phyloP scores from a whole-genome alignment of 2,329 filamentous ascomycete genomes.

The Alternaria ethzedia region DNA sequence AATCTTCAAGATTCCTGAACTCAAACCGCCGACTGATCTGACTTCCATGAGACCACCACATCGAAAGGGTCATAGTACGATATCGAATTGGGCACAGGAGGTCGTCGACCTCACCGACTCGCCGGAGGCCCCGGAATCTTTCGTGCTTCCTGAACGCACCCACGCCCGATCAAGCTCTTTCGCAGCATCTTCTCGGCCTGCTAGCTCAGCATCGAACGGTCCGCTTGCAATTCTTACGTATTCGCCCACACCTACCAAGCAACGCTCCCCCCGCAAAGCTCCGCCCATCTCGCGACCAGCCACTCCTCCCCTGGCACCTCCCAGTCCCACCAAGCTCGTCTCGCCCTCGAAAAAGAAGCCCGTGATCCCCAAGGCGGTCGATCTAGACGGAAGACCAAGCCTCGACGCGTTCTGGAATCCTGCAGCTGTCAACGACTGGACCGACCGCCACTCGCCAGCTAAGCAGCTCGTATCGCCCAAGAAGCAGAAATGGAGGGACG shows the following conservation, averaged over 20 bases:
- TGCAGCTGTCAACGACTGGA: slow-evolving; percentile 46
- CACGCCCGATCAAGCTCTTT: slow-evolving; percentile 32
- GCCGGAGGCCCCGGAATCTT: slow-evolving; percentile 29
- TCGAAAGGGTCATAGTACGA: slow-evolving; percentile 33
- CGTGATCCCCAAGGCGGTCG: slow-evolving; percentile 36
- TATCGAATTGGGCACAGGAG: slow-evolving; percentile 41
- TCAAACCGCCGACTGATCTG: slow-evolving; percentile 17
- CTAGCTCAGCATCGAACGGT: slow-evolving; percentile 37
- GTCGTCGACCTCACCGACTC: slow-evolving; percentile 43
- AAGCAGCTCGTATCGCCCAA: slow-evolving; percentile 44
- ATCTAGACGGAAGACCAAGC: slow-evolving; percentile 39
- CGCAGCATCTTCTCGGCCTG: slow-evolving; percentile 35
- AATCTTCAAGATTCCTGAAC: slow-evolving; percentile 10
- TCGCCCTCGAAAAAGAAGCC: slow-evolving; percentile 47
- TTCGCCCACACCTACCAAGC: slow-evolving; percentile 43
- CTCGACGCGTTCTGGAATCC: slow-evolving; percentile 49
- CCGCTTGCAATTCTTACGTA: slow-evolving; percentile 39
- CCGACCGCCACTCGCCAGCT: slow-evolving; percentile 44
- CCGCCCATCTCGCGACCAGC: slow-evolving; percentile 36
- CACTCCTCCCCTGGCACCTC: slow-evolving; percentile 39
- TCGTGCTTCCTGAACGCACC: slow-evolving; percentile 24
- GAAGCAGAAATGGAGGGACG: slow-evolving; percentile 44
- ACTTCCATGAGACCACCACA: slow-evolving; percentile 30
- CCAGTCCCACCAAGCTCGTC: slow-evolving; percentile 42
- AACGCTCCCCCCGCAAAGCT: slow-evolving; percentile 43